Evolutionary conservation across 805 yeast species (phyloP).

Genomic region (Tetrapisispora pingtungensis): DNA sequence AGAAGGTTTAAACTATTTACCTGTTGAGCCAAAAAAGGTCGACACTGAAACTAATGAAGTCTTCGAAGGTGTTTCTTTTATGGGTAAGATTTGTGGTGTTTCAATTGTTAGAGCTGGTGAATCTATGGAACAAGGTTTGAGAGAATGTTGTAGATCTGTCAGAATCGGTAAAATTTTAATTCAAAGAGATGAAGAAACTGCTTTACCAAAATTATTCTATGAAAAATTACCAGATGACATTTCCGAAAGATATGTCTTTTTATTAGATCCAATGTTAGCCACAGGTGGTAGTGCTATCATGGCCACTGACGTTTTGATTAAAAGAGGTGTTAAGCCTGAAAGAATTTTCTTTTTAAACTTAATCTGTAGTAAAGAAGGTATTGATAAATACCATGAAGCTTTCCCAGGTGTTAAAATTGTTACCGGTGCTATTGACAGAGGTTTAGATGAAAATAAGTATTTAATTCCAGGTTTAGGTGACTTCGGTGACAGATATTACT

Average conservation of each 20-base stretch:
- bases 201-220: constrained; percentile 81
- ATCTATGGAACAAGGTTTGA: constrained; percentile 95
- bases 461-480: constrained; percentile 95
- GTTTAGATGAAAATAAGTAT: constrained; percentile 73
- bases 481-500: constrained; percentile 95
- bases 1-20: constrained; percentile 88
- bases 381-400: constrained; percentile 60
- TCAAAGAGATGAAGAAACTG: constrained; percentile 97
- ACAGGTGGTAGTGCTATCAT: constrained; percentile 97
- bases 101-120: constrained; percentile 98
- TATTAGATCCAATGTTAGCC: constrained; percentile 95
- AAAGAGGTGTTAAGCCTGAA: constrained; percentile 80
- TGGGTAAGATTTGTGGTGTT: constrained; percentile 95
- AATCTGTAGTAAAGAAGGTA: constrained; percentile 92
- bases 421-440: constrained; percentile 88
- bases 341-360: constrained; percentile 84
- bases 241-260: constrained; percentile 73
- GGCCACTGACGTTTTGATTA: constrained; percentile 86
- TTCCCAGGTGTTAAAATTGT: constrained; percentile 82
- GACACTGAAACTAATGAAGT: constrained; percentile 66
- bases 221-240: constrained; percentile 93
- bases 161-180: constrained; percentile 93
- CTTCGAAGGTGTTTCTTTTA: constrained; percentile 68
- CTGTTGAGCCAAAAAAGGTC: constrained; percentile 61
- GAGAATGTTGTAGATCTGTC: constrained; percentile 95